Evolutionary conservation across 345 rosid species (phyloP).

Genomic region (Gossypium bickii): DNA sequence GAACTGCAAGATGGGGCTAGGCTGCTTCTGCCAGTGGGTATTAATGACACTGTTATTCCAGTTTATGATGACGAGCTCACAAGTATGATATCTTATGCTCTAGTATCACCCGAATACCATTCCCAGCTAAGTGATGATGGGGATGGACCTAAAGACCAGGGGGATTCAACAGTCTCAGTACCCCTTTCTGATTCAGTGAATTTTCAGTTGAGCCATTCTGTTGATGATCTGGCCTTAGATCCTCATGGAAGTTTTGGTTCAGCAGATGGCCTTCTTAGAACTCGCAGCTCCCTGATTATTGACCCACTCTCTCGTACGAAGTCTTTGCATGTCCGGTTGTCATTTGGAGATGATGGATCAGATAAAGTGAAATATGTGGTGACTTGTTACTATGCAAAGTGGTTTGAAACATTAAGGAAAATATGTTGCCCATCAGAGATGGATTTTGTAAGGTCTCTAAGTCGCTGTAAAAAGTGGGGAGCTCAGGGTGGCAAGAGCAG

Average conservation of each 20-base stretch:
- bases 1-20: constrained; percentile 67
- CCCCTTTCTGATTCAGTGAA: constrained; percentile 38
- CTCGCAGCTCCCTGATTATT: constrained; percentile 50
- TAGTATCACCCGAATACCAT: constrained; percentile 64
- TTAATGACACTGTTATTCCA: constrained; percentile 73
- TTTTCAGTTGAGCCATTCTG: constrained; percentile 33
- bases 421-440: constrained; percentile 85
- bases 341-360: constrained; percentile 67
- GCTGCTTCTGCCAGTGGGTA: constrained; percentile 70
- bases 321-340: constrained; percentile 64
- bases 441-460: constrained; percentile 85
- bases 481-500: constrained; percentile 99
- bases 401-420: constrained; percentile 81
- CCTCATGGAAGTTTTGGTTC: constrained; percentile 53
- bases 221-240: constrained; percentile 49
- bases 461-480: constrained; percentile 98
- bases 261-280: constrained; percentile 51
- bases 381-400: constrained; percentile 77
- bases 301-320: constrained; percentile 67
- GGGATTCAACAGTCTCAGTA: constrained; percentile 45
- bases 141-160: constrained; percentile 37
- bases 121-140: constrained; percentile 44
- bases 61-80: constrained; percentile 96
- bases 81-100: constrained; percentile 79
- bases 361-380: constrained; percentile 76